Percentiles rank a stretch among this genome's conserved stretches.
Evolutionary conservation across 2,329 filamentous ascomycete species (phyloP).

Genomic region (Cordyceps pruinosa): DNA sequence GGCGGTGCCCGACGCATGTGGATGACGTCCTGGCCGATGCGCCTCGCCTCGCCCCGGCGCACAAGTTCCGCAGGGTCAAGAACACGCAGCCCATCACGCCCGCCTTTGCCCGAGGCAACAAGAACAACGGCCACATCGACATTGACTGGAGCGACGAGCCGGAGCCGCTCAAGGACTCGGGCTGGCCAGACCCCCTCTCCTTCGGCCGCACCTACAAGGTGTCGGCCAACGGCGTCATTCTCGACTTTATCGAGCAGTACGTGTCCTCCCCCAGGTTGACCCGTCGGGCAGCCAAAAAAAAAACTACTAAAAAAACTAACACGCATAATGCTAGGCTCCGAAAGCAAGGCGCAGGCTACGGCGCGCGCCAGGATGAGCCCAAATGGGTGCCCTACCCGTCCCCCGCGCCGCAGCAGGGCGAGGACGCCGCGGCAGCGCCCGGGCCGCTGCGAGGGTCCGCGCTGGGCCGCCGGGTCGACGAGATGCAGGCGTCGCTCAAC

Average conservation of each 20-base stretch:
- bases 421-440: conserved; percentile 12
- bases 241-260: conserved; percentile 65
- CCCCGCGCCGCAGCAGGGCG: conserved; percentile 15
- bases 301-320: conserved; percentile 17
- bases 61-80: conserved; percentile 56
- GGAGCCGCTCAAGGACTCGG: conserved; percentile 46
- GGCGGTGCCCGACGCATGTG: conserved; percentile 83
- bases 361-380: conserved; percentile 24
- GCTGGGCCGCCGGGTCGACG: conserved; percentile 42
- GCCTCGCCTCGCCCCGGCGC: conserved; percentile 52
- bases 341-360: conserved; percentile 33
- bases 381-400: conserved; percentile 25
- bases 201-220: conserved; percentile 62
- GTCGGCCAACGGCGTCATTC: conserved; percentile 56
- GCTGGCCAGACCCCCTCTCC: conserved; percentile 51
- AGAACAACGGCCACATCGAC: conserved; percentile 67
- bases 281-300: neutral
- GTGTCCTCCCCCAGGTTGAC: conserved; percentile 19
- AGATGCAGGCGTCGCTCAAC: conserved; percentile 61
- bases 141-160: conserved; percentile 55
- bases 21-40: conserved; percentile 64
- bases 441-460: conserved; percentile 26
- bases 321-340: conserved; percentile 23
- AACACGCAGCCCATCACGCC: conserved; percentile 45
- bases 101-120: conserved; percentile 54